A percentile compares a stretch with the other conserved stretches of the same genome.
These are phyloP conservation scores for Ochetophila trinervis DNA, from an alignment of 306 rosid species.

Conservation along the genomic window DNA sequence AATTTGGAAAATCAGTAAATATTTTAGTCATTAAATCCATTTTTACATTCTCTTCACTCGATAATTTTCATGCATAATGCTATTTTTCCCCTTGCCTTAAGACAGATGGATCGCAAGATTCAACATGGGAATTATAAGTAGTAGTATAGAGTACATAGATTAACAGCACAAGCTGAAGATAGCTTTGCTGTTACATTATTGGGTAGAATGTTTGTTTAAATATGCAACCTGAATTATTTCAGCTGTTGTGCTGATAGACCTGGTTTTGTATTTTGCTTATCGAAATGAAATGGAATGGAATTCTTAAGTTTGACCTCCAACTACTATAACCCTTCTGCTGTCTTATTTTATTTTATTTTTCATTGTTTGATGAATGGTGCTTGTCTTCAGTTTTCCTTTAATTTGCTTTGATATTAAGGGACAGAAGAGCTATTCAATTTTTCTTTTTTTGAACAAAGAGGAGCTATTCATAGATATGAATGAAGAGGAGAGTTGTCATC, in stretches of 20 bases:
- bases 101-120: constrained; percentile 10
- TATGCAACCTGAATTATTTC: not conserved
- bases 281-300: not conserved
- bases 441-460: too few species aligned
- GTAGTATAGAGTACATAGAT: constrained; percentile 13
- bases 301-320: not conserved
- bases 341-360: not conserved
- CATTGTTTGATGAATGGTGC: not conserved
- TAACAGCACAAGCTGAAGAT: constrained; percentile 32
- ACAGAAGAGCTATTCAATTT: too few species aligned
- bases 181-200: constrained; percentile 22
- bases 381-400: not conserved
- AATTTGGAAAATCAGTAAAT: constrained; percentile 19
- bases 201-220: not conserved
- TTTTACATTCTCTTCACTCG: constrained; percentile 1
- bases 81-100: not conserved
- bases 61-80: constrained; percentile 1
- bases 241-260: constrained; percentile 11
- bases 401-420: not conserved
- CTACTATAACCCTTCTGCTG: not conserved
- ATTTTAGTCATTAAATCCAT: constrained; percentile 4
- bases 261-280: not conserved
- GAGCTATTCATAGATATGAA: constrained; percentile 9
- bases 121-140: constrained; percentile 5
- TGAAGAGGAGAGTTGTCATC: constrained; percentile 9